Base-by-base conservation (phyloP, 495 filamentous ascomycete genomes). In the Penicillium egyptiacum region DNA sequence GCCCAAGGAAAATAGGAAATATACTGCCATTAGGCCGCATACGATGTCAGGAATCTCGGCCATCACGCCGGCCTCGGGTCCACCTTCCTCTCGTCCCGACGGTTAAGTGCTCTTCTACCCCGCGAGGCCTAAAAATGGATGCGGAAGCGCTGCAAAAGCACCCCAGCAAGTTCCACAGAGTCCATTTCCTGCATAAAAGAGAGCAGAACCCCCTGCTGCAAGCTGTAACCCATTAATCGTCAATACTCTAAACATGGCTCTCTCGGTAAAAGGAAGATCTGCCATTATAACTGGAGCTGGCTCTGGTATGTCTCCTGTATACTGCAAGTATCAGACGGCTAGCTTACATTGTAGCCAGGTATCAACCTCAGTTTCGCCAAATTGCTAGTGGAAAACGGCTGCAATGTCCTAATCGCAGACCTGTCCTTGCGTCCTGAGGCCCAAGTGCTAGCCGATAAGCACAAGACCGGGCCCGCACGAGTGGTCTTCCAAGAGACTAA, bases 211-310 rank as follows among this genome's bases (percentile, higher is more conserved):
- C 47, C 46, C 47, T 19, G 22, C 9, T 40, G 4, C 23, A 33
- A 14, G 1, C 12, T 43, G 39, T 43, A 31, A 14, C 5, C n/a
- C 23, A 2, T 17, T 12, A 51, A 40, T 12, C 52, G 19, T 40
- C 7, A 11, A 45, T 28, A 39, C 16, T n/a, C 12, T 35, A 20
- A 63, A 19, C n/a, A 76, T 76, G 72, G 66, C 76, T 14, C 50
- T 81, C 53, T 75, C 78, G 12, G 79, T 88, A 11, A 47, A 55
- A 50, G 85, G 84, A 45, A 85, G 83, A 71, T 79, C 78, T 39
- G 87, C 87, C n/a, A 84, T 90, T 53, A 72, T 89, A 20, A 90
- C 87, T 26, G 87, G 87, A 7, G 86, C 84, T 40, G 87, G 87
- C 53, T 89, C 86, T 51, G 86, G 86, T 86, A 73, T 52, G 71